Conservation (phyloP, 2,329 filamentous ascomycete species). For the Didymella glomerata region DNA sequence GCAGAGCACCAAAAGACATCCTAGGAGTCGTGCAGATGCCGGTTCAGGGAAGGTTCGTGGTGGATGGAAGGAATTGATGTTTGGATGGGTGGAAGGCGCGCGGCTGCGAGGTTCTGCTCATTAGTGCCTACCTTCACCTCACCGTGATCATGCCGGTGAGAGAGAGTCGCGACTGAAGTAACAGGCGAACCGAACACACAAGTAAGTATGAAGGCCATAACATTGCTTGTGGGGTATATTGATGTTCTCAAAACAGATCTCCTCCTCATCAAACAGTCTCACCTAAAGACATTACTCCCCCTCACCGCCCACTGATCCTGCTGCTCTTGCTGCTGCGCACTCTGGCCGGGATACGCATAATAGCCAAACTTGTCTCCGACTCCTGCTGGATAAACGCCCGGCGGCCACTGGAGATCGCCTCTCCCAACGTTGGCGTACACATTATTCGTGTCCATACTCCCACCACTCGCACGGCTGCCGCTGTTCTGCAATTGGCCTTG, state of each 20-base stretch:
- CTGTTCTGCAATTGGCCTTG: constrained; percentile 28
- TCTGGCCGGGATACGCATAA: constrained; percentile 35
- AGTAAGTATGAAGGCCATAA: too few species aligned
- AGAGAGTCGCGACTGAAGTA: too few species aligned
- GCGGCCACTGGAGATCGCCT: constrained; percentile 37
- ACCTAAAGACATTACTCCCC: constrained; percentile 36
- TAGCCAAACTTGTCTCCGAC: constrained; percentile 3
- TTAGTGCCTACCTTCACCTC: too few species aligned
- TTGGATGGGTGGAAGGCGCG: too few species aligned
- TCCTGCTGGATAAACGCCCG: constrained; percentile 17
- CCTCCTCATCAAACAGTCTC: not conserved
- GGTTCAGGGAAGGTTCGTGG: too few species aligned
- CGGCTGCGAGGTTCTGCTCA: too few species aligned
- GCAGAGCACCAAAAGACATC: too few species aligned
- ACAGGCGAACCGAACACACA: too few species aligned
- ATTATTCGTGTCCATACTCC: constrained; percentile 28
- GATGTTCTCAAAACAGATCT: not conserved
- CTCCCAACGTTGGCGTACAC: constrained; percentile 30
- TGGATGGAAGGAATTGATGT: too few species aligned
- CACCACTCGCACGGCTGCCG: constrained; percentile 27
- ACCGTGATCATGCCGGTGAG: too few species aligned
- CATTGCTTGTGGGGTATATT: not conserved
- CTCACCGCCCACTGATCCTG: constrained; percentile 41
- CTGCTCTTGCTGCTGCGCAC: constrained; percentile 26
- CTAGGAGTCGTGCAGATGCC: too few species aligned